Percentiles rank a stretch among this genome's conserved stretches.
Evolutionary conservation across 768 basidiomycete genomes (phyloP).

Genomic region (Ephemerocybe angulata): DNA sequence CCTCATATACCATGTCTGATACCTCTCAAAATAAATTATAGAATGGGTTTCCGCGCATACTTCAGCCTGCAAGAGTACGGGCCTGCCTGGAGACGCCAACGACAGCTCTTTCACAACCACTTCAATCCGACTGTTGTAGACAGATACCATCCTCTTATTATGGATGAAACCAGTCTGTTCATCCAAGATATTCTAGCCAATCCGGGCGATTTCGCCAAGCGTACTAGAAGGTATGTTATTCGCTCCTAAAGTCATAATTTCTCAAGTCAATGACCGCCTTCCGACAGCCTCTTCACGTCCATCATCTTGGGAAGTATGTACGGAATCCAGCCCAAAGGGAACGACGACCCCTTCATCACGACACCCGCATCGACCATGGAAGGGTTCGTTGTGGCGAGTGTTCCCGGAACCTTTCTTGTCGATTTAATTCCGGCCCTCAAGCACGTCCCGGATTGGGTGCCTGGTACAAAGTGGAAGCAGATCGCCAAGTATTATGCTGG

Average conservation of each 20-base stretch:
- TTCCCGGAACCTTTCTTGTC: slow-evolving; percentile 14
- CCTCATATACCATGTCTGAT: no score
- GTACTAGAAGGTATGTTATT: neutral
- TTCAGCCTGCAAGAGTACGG: slow-evolving; percentile 20
- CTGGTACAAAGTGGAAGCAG: slow-evolving; percentile 44
- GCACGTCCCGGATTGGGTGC: slow-evolving; percentile 47
- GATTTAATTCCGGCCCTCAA: slow-evolving; percentile 27
- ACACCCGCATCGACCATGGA: neutral
- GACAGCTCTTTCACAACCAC: slow-evolving; percentile 7
- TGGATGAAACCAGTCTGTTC: neutral
- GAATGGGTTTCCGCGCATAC: slow-evolving; percentile 25
- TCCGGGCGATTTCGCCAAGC: neutral
- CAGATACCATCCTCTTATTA: slow-evolving; percentile 1
- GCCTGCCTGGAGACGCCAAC: slow-evolving; percentile 9
- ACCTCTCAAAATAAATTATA: no score
- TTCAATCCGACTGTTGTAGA: slow-evolving; percentile 9
- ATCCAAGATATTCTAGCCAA: neutral
- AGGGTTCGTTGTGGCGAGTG: neutral
- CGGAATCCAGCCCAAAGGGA: neutral
- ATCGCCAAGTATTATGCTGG: slow-evolving; percentile 33
- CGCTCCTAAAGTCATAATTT: no score
- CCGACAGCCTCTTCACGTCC: neutral
- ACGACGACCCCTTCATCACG: slow-evolving; percentile 10
- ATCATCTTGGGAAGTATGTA: slow-evolving; percentile 8
- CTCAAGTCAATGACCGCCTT: neutral